These are phyloP conservation scores for Fusarium musae DNA, from an alignment of 2,329 filamentous ascomycete species.

Conservation along the genomic window DNA sequence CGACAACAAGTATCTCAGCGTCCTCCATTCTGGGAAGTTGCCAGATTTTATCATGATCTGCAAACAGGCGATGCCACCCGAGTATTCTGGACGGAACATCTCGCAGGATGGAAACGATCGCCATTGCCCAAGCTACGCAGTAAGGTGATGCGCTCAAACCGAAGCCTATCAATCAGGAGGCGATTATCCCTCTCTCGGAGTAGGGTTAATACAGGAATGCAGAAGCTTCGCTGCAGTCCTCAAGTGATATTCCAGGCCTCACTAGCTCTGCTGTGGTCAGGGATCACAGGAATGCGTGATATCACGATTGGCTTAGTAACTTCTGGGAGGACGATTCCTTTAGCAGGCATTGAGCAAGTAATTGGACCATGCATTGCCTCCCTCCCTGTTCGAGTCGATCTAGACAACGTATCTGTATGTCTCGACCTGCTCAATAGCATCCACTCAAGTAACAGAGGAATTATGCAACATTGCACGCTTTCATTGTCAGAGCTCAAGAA, in stretches of 20 bases:
- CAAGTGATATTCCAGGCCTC: slow-evolving; percentile 83
- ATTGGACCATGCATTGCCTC: slow-evolving; percentile 84
- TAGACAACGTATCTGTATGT: slow-evolving; percentile 62
- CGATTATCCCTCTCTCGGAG: slow-evolving; percentile 33
- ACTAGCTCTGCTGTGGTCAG: slow-evolving; percentile 71
- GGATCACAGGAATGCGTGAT: slow-evolving; percentile 72
- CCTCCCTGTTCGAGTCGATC: slow-evolving; percentile 75
- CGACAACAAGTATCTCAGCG: slow-evolving; percentile 49
- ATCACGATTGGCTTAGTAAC: slow-evolving; percentile 81
- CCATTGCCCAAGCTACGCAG: slow-evolving; percentile 63
- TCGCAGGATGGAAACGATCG: slow-evolving; percentile 66
- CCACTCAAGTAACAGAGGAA: slow-evolving; percentile 72
- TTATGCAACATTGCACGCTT: slow-evolving; percentile 71
- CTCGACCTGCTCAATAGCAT: slow-evolving; percentile 71
- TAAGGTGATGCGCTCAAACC: slow-evolving; percentile 38
- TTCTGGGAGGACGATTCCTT: slow-evolving; percentile 80
- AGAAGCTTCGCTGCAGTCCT: slow-evolving; percentile 62
- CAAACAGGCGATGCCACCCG: slow-evolving; percentile 54
- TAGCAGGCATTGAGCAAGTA: slow-evolving; percentile 76
- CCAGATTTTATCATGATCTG: slow-evolving; percentile 57
- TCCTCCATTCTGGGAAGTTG: slow-evolving; percentile 71
- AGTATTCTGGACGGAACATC: slow-evolving; percentile 76
- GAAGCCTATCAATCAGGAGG: slow-evolving; percentile 23
- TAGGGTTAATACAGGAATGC: slow-evolving; percentile 48
- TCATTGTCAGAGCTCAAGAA: slow-evolving; percentile 77